Evolutionary conservation across 495 filamentous ascomycete species (phyloP).

Genomic region (Apodospora peruviana): DNA sequence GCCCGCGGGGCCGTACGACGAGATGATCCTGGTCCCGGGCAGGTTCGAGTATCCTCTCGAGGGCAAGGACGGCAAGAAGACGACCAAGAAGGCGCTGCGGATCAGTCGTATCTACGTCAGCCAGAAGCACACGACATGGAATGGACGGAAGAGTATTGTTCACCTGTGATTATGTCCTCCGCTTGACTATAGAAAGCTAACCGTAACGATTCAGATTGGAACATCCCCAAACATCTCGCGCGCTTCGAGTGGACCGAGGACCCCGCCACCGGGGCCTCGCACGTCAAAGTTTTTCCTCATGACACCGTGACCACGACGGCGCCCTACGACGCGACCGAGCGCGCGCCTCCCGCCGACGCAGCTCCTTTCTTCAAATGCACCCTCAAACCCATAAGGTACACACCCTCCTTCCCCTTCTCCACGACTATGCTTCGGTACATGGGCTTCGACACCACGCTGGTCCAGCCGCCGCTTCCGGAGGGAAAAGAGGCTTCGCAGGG

Average conservation of each 20-base stretch:
- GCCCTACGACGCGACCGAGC: conserved; percentile 16
- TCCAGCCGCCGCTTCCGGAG: conserved; percentile 41
- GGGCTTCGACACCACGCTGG: conserved; percentile 28
- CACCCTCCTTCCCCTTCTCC: conserved; percentile 37
- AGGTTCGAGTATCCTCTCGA: conserved; percentile 31
- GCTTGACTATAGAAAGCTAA: conserved; percentile 1
- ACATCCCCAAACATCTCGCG: conserved; percentile 50
- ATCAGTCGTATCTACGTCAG: conserved; percentile 48
- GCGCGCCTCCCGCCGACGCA: conserved; percentile 13
- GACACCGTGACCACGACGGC: conserved; percentile 8
- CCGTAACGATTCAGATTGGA: no score
- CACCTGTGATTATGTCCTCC: background rate
- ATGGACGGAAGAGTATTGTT: conserved; percentile 34
- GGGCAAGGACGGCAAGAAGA: conserved; percentile 1
- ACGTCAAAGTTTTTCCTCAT: conserved; percentile 39
- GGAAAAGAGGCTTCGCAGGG: conserved; percentile 4
- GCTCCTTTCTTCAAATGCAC: conserved; percentile 42
- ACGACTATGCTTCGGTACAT: conserved; percentile 26
- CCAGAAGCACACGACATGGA: conserved; percentile 41
- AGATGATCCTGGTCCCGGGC: conserved; percentile 43
- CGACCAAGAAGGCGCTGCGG: conserved; percentile 18
- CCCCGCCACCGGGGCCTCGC: conserved; percentile 25
- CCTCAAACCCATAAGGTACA: conserved; percentile 32
- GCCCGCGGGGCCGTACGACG: conserved; percentile 48
- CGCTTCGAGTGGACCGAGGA: conserved; percentile 40